These are phyloP conservation scores for Candida dendrica DNA, from an alignment of 805 yeast genomes.

Conservation along the genomic window DNA sequence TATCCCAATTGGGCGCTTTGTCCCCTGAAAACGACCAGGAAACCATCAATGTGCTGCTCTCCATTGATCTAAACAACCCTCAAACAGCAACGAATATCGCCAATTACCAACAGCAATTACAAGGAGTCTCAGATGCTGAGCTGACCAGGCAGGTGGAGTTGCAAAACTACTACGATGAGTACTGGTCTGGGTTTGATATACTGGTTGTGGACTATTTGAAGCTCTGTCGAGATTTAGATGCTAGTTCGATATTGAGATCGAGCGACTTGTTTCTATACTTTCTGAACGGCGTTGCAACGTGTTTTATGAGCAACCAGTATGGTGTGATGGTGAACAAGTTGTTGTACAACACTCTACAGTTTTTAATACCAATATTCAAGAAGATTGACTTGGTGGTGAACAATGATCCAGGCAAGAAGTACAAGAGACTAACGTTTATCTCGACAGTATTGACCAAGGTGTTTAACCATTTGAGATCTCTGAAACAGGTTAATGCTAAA, in stretches of 20 bases:
- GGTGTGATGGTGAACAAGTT: conserved; percentile 31
- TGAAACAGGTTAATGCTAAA: conserved; percentile 28
- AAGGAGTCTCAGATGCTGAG: conserved; percentile 6
- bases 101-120: conserved; percentile 14
- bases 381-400: conserved; percentile 35
- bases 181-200: conserved; percentile 38
- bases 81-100: conserved; percentile 4
- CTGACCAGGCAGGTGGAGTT: conserved; percentile 19
- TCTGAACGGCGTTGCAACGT: conserved; percentile 39
- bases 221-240: conserved; percentile 43
- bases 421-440: conserved; percentile 23
- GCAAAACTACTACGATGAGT: conserved; percentile 22
- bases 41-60: conserved; percentile 1
- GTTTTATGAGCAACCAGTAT: conserved; percentile 36
- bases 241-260: conserved; percentile 46
- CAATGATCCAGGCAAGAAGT: conserved; percentile 38
- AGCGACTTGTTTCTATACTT: conserved; percentile 46
- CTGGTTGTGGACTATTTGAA: conserved; percentile 35
- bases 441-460: conserved; percentile 19
- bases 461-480: conserved; percentile 21
- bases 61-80: conserved; percentile 6
- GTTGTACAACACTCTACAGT: conserved; percentile 30
- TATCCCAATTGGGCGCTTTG: not conserved
- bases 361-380: conserved; percentile 38
- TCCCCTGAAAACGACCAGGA: not conserved